Evolutionary conservation across 192 early-diverging fungal species (phyloP).

Genomic region (Coemansia sp.): DNA sequence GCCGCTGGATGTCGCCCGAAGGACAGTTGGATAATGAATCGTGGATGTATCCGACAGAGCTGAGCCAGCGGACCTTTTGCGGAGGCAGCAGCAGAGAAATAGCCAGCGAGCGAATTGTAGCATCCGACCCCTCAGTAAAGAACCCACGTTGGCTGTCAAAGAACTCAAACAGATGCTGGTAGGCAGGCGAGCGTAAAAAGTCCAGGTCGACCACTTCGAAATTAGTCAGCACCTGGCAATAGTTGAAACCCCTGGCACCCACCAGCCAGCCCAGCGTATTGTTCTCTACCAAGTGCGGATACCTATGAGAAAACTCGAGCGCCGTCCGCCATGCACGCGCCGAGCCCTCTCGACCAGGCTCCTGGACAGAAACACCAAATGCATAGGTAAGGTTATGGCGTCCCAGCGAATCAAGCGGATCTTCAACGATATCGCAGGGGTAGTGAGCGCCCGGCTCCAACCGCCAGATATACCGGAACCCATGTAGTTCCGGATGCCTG

Average conservation of each 20-base stretch:
- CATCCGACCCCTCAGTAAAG: slow-evolving; percentile 46
- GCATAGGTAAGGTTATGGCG: slow-evolving; percentile 1
- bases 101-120: slow-evolving; percentile 56
- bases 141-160: slow-evolving; percentile 49
- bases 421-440: slow-evolving; percentile 27
- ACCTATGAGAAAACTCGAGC: background rate
- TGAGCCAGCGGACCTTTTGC: slow-evolving; percentile 53
- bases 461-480: slow-evolving; percentile 19
- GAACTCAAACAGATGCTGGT: slow-evolving; percentile 48
- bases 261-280: slow-evolving; percentile 20
- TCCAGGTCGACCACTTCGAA: slow-evolving; percentile 71
- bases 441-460: slow-evolving; percentile 31
- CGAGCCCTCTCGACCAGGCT: slow-evolving; percentile 1
- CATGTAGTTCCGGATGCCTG: slow-evolving; percentile 6
- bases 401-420: slow-evolving; percentile 15
- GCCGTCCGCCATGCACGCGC: background rate
- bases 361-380: slow-evolving; percentile 18
- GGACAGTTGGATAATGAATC: slow-evolving; percentile 59
- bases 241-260: slow-evolving; percentile 24
- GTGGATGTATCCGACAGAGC: slow-evolving; percentile 59
- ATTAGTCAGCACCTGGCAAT: slow-evolving; percentile 68
- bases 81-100: slow-evolving; percentile 50
- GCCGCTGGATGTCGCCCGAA: slow-evolving; percentile 14
- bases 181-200: slow-evolving; percentile 55
- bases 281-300: background rate